Conservation (phyloP, 2,329 filamentous ascomycete genomes). For the Pseudogymnoascus sp. region DNA sequence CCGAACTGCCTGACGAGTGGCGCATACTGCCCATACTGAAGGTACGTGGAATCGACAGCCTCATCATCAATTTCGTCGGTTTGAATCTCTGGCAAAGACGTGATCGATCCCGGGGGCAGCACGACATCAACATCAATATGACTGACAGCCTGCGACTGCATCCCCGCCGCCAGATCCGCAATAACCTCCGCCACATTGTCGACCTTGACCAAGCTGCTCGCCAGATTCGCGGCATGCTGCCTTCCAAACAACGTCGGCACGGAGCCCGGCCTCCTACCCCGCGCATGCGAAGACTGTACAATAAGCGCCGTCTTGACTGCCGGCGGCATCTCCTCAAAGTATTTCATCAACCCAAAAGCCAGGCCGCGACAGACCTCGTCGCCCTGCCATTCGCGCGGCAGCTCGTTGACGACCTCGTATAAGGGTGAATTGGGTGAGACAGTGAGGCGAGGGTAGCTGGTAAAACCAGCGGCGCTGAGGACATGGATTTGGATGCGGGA, state of each 20-base stretch:
- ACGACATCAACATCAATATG: constrained; percentile 86
- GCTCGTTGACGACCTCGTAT: constrained; percentile 80
- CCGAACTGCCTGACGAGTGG: constrained; percentile 73
- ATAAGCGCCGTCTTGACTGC: constrained; percentile 66
- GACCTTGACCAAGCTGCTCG: constrained; percentile 74
- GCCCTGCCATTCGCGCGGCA: constrained; percentile 90
- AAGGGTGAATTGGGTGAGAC: constrained; percentile 88
- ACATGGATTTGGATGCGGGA: constrained; percentile 93
- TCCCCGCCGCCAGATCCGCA: constrained; percentile 63
- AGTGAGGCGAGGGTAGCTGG: constrained; percentile 84
- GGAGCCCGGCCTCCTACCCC: constrained; percentile 54
- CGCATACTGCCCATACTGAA: constrained; percentile 71
- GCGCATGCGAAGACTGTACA: constrained; percentile 34
- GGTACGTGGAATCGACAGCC: constrained; percentile 54
- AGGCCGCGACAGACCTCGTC: constrained; percentile 88
- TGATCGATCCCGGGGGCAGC: constrained; percentile 68
- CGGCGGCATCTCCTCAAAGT: constrained; percentile 80
- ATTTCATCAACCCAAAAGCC: constrained; percentile 88
- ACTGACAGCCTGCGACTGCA: constrained; percentile 74
- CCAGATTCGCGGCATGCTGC: constrained; percentile 86
- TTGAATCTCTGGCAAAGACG: constrained; percentile 52
- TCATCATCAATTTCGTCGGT: constrained; percentile 58
- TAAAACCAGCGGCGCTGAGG: constrained; percentile 80
- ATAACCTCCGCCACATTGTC: constrained; percentile 71
- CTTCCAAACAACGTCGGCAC: constrained; percentile 68